A percentile compares a stretch with the other conserved stretches of the same genome.
These are phyloP conservation scores for Xylaria scruposa DNA, from an alignment of 495 filamentous ascomycete species.

Conservation along the genomic window DNA sequence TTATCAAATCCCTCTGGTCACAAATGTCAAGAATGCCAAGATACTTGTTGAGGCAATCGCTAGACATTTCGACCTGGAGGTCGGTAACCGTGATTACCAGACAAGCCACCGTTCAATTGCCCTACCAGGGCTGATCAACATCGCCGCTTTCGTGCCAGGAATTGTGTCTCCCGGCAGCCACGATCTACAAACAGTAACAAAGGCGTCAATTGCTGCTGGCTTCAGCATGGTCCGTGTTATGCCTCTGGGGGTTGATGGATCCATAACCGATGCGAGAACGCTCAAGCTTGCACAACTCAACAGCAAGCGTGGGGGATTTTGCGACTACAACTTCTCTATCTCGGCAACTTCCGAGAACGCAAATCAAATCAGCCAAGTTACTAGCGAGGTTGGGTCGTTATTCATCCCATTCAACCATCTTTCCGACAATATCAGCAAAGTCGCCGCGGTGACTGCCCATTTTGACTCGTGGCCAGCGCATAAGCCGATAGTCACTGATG, in stretches of 20 bases:
- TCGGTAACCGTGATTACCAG: conserved; percentile 85
- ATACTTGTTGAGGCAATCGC: conserved; percentile 93
- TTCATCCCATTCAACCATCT: conserved; percentile 91
- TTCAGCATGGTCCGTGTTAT: conserved; percentile 87
- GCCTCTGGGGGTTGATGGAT: conserved; percentile 75
- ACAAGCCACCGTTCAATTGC: conserved; percentile 80
- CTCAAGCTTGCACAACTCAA: conserved; percentile 80
- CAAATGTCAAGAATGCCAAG: conserved; percentile 99
- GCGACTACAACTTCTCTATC: conserved; percentile 88
- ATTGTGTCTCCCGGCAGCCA: conserved; percentile 67
- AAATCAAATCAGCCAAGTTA: conserved; percentile 74
- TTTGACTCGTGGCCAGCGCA: conserved; percentile 80
- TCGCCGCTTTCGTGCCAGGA: conserved; percentile 80
- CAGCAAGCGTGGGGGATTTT: conserved; percentile 69
- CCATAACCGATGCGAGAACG: conserved; percentile 73
- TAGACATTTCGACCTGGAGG: conserved; percentile 81
- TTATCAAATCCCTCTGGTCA: conserved; percentile 96
- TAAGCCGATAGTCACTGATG: conserved; percentile 87
- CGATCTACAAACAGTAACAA: conserved; percentile 74
- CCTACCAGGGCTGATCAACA: conserved; percentile 79
- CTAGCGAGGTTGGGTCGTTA: conserved; percentile 78
- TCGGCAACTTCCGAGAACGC: conserved; percentile 79
- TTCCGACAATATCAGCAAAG: conserved; percentile 86
- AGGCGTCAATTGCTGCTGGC: conserved; percentile 76
- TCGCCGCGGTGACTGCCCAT: conserved; percentile 80